Base-by-base conservation (phyloP, 1,139 yeast genomes). In the Geotrichum australiense region DNA sequence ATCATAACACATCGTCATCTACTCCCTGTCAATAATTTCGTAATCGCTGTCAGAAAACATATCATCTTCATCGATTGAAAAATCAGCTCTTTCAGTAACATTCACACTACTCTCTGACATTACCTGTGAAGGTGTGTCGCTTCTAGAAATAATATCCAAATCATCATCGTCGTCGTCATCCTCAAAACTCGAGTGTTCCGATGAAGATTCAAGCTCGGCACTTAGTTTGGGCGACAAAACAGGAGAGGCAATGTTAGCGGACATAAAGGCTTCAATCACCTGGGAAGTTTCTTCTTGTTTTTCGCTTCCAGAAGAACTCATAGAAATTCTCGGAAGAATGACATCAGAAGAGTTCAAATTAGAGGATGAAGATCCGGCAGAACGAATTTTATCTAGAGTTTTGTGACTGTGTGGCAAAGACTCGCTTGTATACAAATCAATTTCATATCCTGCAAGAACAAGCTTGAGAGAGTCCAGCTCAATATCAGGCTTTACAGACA, bases 321-420 rank as follows among this genome's bases (percentile, higher is more conserved):
- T 39, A 14, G 56, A 53, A 4, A 53, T 46, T 24, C 47, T 44
- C 10, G 57, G 57, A 18, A 53, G 39, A n/a, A 53, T 43, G 6
- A 53, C 50, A n/a, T 49, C 45, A 5, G 55, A 48, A 5, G 47
- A 41, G 12, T 42, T 41, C 35, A 46, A 24, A 5, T 14, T 21
- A 3, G 24, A 7, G 12, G 29, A 26, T n/a, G 7, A 15, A 26
- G 12, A 7, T 26, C 12, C 15, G 12, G 12, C 12, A 5, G 29
- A 26, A 26, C 29, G 11, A 11, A 15, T 6, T 26, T 26, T 11
- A 7, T 26, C 29, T 11, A 7, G 29, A 26, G 29, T 26, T 26
- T 16, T n/a, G 7, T 16, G 11, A 5, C 30, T 7, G 7, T 7
- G 14, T 26, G 15, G 14, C 30, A 7, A 5, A 5, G 11, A 7